Evolutionary conservation across 108 stramenopile genomes (phyloP).

Genomic region (Schizochytrium sp.): DNA sequence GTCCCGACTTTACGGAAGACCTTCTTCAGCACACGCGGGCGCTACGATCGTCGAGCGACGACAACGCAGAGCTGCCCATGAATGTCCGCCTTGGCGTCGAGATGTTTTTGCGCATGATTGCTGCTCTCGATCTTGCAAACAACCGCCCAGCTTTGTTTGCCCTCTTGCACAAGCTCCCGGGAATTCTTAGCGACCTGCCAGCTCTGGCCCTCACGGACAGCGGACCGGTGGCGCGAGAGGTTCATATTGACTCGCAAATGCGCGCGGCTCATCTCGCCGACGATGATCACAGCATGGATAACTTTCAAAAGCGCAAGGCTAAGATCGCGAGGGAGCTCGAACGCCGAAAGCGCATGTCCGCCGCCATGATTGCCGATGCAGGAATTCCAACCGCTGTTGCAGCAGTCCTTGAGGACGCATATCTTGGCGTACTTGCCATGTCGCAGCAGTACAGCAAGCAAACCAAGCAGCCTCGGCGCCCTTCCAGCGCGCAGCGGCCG

Average conservation of each 20-base stretch:
- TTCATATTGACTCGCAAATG: background rate
- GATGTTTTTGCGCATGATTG: background rate
- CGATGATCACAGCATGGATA: background rate
- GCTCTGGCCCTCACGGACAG: background rate
- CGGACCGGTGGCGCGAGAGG: background rate
- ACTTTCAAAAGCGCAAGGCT: background rate
- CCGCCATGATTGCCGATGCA: background rate
- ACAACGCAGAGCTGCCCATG: background rate
- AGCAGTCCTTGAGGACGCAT: background rate
- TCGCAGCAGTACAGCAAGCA: background rate
- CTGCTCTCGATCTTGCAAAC: background rate
- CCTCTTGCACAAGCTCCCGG: background rate
- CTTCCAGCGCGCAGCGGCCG: no score
- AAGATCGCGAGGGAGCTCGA: background rate
- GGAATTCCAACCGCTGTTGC: background rate
- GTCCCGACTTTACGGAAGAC: background rate
- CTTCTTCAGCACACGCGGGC: background rate
- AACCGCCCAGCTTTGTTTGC: background rate
- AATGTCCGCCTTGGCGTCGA: conserved; percentile 3
- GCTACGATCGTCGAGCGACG: background rate
- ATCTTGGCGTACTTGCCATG: background rate
- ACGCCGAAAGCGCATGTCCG: background rate
- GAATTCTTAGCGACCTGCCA: background rate
- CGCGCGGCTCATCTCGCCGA: background rate
- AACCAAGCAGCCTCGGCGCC: background rate